Evolutionary conservation across 345 rosid species (phyloP).

Genomic region (Syzygium aromaticum): DNA sequence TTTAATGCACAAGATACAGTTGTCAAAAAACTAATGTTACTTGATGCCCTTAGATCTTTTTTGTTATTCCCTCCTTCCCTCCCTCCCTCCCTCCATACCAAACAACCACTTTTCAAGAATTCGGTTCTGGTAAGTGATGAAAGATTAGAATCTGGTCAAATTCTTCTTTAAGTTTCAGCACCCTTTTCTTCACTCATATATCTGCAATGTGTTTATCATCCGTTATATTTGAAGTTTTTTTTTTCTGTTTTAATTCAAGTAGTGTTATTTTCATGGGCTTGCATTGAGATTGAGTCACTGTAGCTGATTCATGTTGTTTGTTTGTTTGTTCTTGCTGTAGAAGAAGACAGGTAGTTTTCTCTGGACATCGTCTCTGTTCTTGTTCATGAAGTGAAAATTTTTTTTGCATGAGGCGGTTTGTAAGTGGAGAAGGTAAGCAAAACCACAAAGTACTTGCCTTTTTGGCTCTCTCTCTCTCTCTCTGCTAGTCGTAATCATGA

Average conservation of each 20-base stretch:
- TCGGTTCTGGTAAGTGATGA: background rate
- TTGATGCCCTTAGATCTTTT: background rate
- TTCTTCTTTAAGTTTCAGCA: background rate
- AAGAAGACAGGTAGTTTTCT: background rate
- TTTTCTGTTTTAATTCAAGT: background rate
- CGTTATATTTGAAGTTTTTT: background rate
- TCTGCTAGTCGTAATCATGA: slow-evolving; percentile 11
- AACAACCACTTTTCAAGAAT: background rate
- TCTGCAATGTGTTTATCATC: background rate
- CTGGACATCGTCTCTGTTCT: background rate
- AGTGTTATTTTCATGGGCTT: background rate
- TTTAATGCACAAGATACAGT: slow-evolving; percentile 3
- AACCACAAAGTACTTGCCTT: background rate
- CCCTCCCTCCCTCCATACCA: background rate
- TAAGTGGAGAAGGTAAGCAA: background rate
- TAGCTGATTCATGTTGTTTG: background rate
- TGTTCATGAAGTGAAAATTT: background rate
- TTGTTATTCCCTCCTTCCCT: background rate
- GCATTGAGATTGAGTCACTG: background rate
- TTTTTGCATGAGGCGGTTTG: background rate
- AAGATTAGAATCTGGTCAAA: background rate
- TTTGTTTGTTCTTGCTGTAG: background rate
- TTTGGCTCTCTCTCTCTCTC: background rate
- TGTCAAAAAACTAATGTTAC: background rate
- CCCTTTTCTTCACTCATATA: background rate